phyloP scores from a whole-genome alignment of 192 early-diverging fungal genomes.

The Coemansia sp. region DNA sequence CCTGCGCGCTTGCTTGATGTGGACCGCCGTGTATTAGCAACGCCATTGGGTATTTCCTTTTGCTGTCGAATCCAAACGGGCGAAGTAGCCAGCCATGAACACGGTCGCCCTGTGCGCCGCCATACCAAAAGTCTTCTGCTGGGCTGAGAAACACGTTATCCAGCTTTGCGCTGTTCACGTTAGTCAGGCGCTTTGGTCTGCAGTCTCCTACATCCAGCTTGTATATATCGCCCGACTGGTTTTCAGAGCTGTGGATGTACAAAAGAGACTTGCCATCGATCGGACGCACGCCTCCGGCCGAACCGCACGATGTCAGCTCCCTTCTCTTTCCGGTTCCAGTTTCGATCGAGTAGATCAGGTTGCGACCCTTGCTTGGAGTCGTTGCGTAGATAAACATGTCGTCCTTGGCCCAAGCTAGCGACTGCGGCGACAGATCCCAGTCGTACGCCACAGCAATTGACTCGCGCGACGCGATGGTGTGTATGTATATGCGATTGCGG shows the following conservation, averaged over 20 bases:
- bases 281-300: slow-evolving; percentile 21
- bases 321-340: slow-evolving; percentile 18
- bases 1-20: slow-evolving; percentile 56
- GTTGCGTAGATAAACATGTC: slow-evolving; percentile 17
- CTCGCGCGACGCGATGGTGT: slow-evolving; percentile 53
- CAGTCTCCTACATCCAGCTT: slow-evolving; percentile 36
- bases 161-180: slow-evolving; percentile 46
- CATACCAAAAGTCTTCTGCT: slow-evolving; percentile 68
- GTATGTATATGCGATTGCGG: slow-evolving; percentile 62
- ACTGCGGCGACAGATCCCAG: slow-evolving; percentile 64
- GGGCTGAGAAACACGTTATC: slow-evolving; percentile 45
- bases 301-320: slow-evolving; percentile 21
- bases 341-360: slow-evolving; percentile 16
- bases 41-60: slow-evolving; percentile 67
- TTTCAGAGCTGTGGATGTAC: slow-evolving; percentile 33
- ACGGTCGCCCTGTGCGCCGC: slow-evolving; percentile 56
- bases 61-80: slow-evolving; percentile 43
- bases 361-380: slow-evolving; percentile 18
- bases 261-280: slow-evolving; percentile 47
- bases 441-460: slow-evolving; percentile 51
- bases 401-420: slow-evolving; percentile 37
- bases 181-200: slow-evolving; percentile 51
- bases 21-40: slow-evolving; percentile 82
- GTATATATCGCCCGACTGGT: slow-evolving; percentile 44
- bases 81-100: slow-evolving; percentile 38